Base-by-base conservation (phyloP, 2,329 filamentous ascomycete species). In the Myriosclerotinia curreyana region DNA sequence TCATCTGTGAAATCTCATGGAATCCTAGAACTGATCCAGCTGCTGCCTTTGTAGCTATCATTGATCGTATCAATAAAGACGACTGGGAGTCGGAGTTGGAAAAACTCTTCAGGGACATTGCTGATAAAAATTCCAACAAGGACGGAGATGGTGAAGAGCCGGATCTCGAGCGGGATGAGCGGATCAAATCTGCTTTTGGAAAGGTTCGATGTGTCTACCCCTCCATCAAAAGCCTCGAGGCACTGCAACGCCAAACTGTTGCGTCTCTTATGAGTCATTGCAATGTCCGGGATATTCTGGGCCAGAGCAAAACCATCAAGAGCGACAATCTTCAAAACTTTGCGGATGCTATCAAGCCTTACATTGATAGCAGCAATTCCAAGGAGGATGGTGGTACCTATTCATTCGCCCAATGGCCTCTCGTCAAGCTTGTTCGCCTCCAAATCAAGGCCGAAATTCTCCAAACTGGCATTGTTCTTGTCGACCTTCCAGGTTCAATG, bases 151-250 rank as follows among this genome's bases (percentile, higher is more conserved):
- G 78, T 48, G 66, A 60, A 11, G 71, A 73, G 40, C 75, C 77
- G 0, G 72, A 73, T 3, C 67, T 68, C 0, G 70, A 72, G 34
- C 31, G 54, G 15, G 44, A 63, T 3, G 20, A 42, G n/a, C 34
- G 68, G 2, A 77, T 81, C 34, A 76, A 77, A 5, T 40, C 49
- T 6, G 48, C 53, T 12, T 79, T 78, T 69, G 75, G 76, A 0
- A 81, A 81, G 63, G 76, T 81, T 38, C 75, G 76, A 62, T 75
- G 76, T 5, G 76, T 81, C 3, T 81, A 81, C 66, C 77, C 77
- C 1, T 61, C 72, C 0, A 76, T 74, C 60, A 74, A 61, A 28
- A 50, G 69, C 15, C 61, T 76, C 2, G 67, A 76, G 6, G 66
- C 70, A 3, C 71, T 81, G 3, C 76, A 77, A 74, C 42, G 46